Conservation (phyloP, 106 monocot species). For the Dioscorea zingiberensis region DNA sequence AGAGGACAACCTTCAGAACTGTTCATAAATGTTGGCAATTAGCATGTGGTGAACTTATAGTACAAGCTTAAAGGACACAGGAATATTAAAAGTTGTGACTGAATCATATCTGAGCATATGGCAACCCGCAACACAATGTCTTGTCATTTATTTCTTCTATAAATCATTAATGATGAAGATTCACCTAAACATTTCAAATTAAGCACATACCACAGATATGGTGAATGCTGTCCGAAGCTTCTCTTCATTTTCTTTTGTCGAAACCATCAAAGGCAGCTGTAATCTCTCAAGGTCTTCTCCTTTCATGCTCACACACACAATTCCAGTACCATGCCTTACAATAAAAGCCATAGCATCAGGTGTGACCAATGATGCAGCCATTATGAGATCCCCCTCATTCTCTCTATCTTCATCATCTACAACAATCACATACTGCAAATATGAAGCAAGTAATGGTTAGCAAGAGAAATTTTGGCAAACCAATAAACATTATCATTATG, state of each 20-base stretch:
- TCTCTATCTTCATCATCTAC: constrained; percentile 67
- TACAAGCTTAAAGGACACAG: no score
- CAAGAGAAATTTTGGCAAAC: neutral
- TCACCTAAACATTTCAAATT: no score
- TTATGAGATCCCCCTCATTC: constrained; percentile 69
- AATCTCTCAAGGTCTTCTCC: constrained; percentile 35
- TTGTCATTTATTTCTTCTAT: no score
- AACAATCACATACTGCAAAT: constrained; percentile 52
- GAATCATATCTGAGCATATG: no score
- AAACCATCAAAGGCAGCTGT: constrained; percentile 36
- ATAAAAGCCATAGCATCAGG: constrained; percentile 43
- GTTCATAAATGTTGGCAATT: no score
- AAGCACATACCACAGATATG: constrained; percentile 27
- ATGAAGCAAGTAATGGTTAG: constrained; percentile 3
- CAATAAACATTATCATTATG: neutral
- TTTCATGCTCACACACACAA: constrained; percentile 47
- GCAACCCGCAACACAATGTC: no score
- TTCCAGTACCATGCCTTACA: constrained; percentile 50
- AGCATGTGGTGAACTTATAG: no score
- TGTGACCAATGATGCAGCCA: constrained; percentile 43
- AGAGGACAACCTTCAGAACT: no score
- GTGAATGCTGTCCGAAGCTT: constrained; percentile 42
- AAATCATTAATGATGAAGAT: no score
- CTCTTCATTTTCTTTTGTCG: constrained; percentile 34
- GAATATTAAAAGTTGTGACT: no score